Base-by-base conservation (phyloP, 257 asterid genomes). In the Salvia miltiorrhiza region DNA sequence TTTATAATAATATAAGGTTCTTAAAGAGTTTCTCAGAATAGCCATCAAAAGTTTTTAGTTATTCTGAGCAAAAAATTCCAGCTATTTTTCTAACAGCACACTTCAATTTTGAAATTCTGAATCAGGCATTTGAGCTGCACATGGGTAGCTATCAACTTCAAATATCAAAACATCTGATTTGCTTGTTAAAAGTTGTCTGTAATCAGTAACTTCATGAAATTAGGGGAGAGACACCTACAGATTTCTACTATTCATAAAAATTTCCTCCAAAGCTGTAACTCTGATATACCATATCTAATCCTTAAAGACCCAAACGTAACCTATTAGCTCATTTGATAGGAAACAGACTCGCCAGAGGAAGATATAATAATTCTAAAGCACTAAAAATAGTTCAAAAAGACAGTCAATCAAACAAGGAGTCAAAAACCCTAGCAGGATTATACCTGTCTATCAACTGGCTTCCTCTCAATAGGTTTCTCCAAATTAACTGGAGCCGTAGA, bases 401-500 rank as follows among this genome's bases (percentile, higher is more conserved):
- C 43, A 67, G 33, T 52, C 44, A 67, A 66, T 35, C 13, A 7
- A 17, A 35, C 24, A 68, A 12, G 13, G 59, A 53, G 17, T 5
- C 65, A 62, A 14, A 67, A 43, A 9, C 9, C 0, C 63, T 14
- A 62, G 62, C 69, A 64, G 2, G 47, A 58, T 28, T 44, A 8
- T 82, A 94, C 99, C 97, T 94, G 96, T 80, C 96, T 87, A 83
- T 91, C 96, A 10, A 86, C 73, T 63, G 74, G 82, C 83, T 83
- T 82, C 9, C 72, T 87, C 77, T 70, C 83, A 71, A 77, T 63
- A 0, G 85, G 79, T 63, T 85, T 85, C 57, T 82, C 88, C 16
- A 68, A 52, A 82, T 79, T 86, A 35, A 63, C 80, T 52, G 79
- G 81, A 67, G 69, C 83, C 35, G 63, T 5, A 9, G 88, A 40